Base-by-base conservation (phyloP, 1,284 basidiomycete species). In the Vanrija pseudolonga region DNA sequence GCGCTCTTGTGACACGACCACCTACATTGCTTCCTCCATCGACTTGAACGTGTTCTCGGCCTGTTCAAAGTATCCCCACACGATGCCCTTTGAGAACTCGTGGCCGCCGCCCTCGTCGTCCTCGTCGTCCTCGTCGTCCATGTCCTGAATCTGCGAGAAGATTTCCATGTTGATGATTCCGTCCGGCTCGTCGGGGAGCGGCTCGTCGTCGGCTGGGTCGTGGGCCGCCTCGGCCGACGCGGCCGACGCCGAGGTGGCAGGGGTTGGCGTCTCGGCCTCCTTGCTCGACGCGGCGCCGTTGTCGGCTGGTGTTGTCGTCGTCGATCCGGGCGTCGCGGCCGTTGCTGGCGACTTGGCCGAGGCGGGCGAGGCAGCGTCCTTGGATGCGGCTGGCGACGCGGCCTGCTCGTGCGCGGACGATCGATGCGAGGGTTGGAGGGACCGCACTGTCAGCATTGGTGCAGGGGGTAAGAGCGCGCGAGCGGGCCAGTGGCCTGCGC, bases 131-230 rank as follows among this genome's bases (percentile, higher is more conserved):
- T 65, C 63, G 37, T 73, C 92, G 74, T 94, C 92, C 75, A 96
- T 84, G 56, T 96, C 92, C 63, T 92, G 83, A 61, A 96, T 85
- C 76, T 96, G 92, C 23, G 76, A 69, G 72, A 95, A 91, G 28
- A 83, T 87, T 3, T 88, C 85, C 82, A 85, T 83, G 71, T 94
- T 84, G 72, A 95, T 85, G 56, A 82, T 67, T 12, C 61, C 66
- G 20, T 61, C 60, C 8, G 64, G 62, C 42, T 61, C 56, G 20
- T 56, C 56, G 18, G 63, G 62, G 23, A 63, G 41, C 24, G 55
- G 55, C 22, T 52, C 55, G 41, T 38, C 44, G 8, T 50, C 40
- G 9, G 51, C 26, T 32, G 32, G 32, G 11, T 32, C 32, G 32
- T 32, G 39, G n/a, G 15, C n/a, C 17, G n/a, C 45, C 52, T 57